Percentiles rank a stretch among this genome's conserved stretches.
phyloP scores from a whole-genome alignment of 768 basidiomycete species.

The Macrolepiota fuliginosa region DNA sequence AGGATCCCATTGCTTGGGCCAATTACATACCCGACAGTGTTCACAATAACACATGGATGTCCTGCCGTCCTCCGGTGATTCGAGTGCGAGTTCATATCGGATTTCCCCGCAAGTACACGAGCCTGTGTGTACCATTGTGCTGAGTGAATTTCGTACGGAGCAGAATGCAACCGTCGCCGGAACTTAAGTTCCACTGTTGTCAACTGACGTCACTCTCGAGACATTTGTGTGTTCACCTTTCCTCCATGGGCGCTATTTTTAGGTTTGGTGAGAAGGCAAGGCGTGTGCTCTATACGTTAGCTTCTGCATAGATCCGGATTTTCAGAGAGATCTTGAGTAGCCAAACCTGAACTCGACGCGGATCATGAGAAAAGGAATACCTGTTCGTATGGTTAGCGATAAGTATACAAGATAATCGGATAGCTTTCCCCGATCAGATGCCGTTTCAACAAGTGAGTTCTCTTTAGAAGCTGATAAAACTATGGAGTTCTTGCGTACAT shows the following conservation, averaged over 20 bases:
- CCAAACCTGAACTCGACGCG: not conserved
- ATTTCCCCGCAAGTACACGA: slow-evolving; percentile 18
- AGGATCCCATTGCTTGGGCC: not conserved
- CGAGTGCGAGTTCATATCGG: slow-evolving; percentile 13
- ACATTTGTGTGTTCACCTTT: not conserved
- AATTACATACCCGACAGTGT: slow-evolving; percentile 16
- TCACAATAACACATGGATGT: slow-evolving; percentile 19
- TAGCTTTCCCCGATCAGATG: not conserved
- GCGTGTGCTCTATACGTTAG: not conserved
- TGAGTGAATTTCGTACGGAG: not conserved
- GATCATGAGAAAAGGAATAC: slow-evolving; percentile 2
- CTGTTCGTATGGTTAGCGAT: too few relatives aligned
- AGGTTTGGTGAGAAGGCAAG: not conserved
- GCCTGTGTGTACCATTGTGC: slow-evolving; percentile 7
- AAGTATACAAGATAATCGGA: not conserved
- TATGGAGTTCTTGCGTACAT: not conserved
- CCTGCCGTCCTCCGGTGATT: slow-evolving; percentile 14
- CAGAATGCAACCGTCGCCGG: too few relatives aligned
- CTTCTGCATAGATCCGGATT: not conserved
- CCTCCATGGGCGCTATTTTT: not conserved
- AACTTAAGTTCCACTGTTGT: not conserved
- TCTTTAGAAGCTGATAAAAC: not conserved
- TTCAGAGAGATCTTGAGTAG: not conserved
- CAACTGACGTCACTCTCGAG: not conserved
- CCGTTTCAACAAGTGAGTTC: not conserved